A percentile compares a stretch with the other conserved stretches of the same genome.
phyloP scores from a whole-genome alignment of 768 basidiomycete species.

The Amanita pallidorosea region DNA sequence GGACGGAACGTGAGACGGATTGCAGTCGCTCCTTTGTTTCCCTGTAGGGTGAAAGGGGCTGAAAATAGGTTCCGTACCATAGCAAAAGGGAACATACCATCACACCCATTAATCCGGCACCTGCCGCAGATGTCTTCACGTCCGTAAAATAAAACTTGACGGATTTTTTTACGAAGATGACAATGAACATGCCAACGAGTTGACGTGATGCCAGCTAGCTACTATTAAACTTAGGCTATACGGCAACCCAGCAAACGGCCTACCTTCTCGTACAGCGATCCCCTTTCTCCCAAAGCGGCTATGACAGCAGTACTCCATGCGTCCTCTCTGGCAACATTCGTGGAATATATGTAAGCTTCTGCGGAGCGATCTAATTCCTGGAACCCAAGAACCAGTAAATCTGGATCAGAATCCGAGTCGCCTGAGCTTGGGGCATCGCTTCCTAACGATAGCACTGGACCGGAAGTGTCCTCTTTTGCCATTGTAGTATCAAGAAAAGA shows the following conservation, averaged over 20 bases:
- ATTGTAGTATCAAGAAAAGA: neutral
- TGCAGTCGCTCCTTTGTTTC: conserved; percentile 76
- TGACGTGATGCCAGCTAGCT: conserved; percentile 61
- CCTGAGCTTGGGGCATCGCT: neutral
- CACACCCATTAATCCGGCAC: conserved; percentile 67
- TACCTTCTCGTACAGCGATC: conserved; percentile 58
- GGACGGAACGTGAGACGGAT: conserved; percentile 44
- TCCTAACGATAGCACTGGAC: neutral
- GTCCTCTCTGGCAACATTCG: conserved; percentile 53
- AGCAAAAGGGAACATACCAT: conserved; percentile 38
- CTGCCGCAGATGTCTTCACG: conserved; percentile 41
- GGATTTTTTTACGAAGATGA: conserved; percentile 52
- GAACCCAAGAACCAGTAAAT: conserved; percentile 66
- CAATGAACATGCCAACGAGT: conserved; percentile 75
- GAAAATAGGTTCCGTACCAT: neutral
- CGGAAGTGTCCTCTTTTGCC: neutral
- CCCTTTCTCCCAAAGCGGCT: conserved; percentile 62
- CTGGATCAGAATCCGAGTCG: conserved; percentile 25
- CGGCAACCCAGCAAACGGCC: neutral
- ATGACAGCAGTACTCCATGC: conserved; percentile 60
- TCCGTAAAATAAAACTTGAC: conserved; percentile 41
- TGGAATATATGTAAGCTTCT: conserved; percentile 66
- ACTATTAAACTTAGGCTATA: neutral
- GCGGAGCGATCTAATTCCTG: conserved; percentile 76
- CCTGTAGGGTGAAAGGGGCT: conserved; percentile 27